These are phyloP conservation scores for Apiotrichum veenhuisii DNA, from an alignment of 1,284 basidiomycete genomes.

Conservation along the genomic window DNA sequence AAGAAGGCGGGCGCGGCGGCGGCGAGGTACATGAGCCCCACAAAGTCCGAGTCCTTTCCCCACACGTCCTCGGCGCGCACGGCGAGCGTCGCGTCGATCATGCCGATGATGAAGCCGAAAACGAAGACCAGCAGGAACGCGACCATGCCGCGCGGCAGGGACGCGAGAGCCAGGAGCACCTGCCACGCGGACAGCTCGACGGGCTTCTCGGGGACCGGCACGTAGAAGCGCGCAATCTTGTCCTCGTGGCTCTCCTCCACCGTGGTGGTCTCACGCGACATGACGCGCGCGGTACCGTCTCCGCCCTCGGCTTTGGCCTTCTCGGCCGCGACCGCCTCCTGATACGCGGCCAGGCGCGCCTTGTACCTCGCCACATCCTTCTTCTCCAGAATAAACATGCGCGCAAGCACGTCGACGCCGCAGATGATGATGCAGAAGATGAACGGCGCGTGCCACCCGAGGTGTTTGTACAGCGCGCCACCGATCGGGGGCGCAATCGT, in stretches of 20 bases:
- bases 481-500: constrained; percentile 60
- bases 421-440: constrained; percentile 64
- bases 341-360: neutral
- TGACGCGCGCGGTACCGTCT: neutral
- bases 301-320: neutral
- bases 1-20: constrained; percentile 60
- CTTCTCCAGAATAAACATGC: constrained; percentile 52
- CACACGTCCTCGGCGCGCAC: constrained; percentile 62
- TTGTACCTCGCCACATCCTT: constrained; percentile 1
- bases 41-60: constrained; percentile 59
- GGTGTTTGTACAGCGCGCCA: constrained; percentile 61
- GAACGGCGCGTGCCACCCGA: constrained; percentile 71
- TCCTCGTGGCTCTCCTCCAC: neutral
- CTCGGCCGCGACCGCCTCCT: neutral
- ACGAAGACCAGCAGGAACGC: constrained; percentile 57
- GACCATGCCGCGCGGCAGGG: constrained; percentile 58
- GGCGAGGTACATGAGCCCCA: constrained; percentile 68
- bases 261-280: neutral
- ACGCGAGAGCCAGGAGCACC: constrained; percentile 54
- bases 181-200: constrained; percentile 39
- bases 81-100: constrained; percentile 53
- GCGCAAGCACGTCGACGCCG: constrained; percentile 59
- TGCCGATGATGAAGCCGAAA: constrained; percentile 55
- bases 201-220: constrained; percentile 13
- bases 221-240: neutral